Percentiles rank a stretch among this genome's conserved stretches.
phyloP scores from a whole-genome alignment of 345 rosid species.

The Nephelium lappaceum region DNA sequence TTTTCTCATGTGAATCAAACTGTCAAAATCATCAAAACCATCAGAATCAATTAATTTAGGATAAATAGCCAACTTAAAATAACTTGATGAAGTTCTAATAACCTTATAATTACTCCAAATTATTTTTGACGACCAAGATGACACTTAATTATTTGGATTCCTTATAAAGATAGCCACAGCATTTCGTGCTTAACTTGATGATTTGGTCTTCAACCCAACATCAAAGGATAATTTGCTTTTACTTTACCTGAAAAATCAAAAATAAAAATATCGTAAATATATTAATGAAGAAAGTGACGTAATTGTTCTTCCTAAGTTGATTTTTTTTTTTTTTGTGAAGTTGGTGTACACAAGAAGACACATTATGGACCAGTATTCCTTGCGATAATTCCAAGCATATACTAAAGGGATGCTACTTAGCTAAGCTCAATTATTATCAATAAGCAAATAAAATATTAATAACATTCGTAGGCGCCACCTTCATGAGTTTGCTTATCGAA shows the following conservation, averaged over 20 bases:
- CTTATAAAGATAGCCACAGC: too few species aligned
- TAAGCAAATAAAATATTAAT: background rate
- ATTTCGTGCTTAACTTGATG: too few species aligned
- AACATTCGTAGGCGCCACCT: background rate
- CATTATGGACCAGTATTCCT: background rate
- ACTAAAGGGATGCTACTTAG: background rate
- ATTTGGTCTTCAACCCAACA: too few species aligned
- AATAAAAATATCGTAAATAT: background rate
- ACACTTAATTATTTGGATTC: background rate
- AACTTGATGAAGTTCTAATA: too few species aligned
- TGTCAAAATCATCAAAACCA: too few species aligned
- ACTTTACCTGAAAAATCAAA: background rate
- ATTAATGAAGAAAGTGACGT: background rate
- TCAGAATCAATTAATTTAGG: too few species aligned
- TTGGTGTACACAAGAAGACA: background rate
- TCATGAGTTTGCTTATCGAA: background rate
- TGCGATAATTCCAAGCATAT: background rate
- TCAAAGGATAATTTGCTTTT: too few species aligned
- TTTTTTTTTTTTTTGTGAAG: background rate
- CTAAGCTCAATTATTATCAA: slow-evolving; percentile 6
- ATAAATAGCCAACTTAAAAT: too few species aligned
- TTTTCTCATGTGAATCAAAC: too few species aligned
- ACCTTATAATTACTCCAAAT: too few species aligned
- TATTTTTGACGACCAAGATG: background rate
- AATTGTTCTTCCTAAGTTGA: background rate